Evolutionary conservation across 345 rosid genomes (phyloP).

Genomic region (Syzygium aqueum): DNA sequence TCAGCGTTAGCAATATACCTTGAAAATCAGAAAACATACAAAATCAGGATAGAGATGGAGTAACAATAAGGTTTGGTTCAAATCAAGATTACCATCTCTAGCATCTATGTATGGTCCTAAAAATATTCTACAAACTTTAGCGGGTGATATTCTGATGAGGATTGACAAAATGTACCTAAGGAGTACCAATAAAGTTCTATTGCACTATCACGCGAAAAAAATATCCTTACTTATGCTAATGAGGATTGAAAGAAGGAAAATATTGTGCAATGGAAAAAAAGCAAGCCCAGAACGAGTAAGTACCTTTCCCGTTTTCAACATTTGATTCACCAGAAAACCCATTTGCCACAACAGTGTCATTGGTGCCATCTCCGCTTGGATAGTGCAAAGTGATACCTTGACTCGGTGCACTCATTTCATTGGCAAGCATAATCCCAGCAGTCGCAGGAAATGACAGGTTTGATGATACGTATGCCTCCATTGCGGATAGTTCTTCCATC

Average conservation of each 20-base stretch:
- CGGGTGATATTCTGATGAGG: neutral
- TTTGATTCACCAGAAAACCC: conserved; percentile 13
- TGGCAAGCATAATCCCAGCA: conserved; percentile 56
- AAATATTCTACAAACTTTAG: neutral
- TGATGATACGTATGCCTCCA: conserved; percentile 47
- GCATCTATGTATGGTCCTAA: neutral
- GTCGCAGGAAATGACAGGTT: conserved; percentile 45
- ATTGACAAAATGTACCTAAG: neutral
- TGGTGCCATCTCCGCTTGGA: neutral
- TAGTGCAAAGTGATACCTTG: conserved; percentile 9
- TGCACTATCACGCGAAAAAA: neutral
- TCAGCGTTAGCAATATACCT: neutral
- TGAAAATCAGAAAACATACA: neutral
- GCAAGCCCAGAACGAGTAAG: neutral
- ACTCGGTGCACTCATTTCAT: conserved; percentile 29
- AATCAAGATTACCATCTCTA: neutral
- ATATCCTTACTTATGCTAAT: neutral
- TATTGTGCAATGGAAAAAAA: neutral
- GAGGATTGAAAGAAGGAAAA: neutral
- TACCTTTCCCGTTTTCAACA: conserved; percentile 38
- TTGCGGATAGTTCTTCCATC: conserved; percentile 85
- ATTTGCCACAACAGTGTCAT: neutral
- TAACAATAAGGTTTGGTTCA: neutral
- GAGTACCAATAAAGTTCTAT: neutral
- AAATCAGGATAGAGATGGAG: neutral